A percentile compares a stretch with the other conserved stretches of the same genome.
Evolutionary conservation across 495 filamentous ascomycete species (phyloP).

Genomic region (Staphylotrichum longicolle): DNA sequence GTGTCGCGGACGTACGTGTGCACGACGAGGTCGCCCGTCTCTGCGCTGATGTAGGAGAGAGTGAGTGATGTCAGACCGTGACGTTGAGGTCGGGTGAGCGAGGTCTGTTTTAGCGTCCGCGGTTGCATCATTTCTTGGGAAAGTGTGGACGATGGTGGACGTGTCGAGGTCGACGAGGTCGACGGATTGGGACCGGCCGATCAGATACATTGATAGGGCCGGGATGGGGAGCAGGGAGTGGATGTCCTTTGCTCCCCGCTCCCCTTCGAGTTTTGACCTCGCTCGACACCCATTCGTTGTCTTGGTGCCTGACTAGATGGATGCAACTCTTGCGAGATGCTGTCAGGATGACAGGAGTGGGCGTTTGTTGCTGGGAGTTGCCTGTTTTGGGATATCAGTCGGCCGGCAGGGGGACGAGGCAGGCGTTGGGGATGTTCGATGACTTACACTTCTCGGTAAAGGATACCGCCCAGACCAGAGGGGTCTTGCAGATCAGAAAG

Average conservation of each 20-base stretch:
- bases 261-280: slow-evolving; percentile 36
- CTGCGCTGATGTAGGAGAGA: slow-evolving; percentile 51
- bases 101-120: slow-evolving; percentile 51
- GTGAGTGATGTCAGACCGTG: slow-evolving; percentile 51
- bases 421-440: background rate
- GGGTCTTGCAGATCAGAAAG: slow-evolving; percentile 44
- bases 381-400: slow-evolving; percentile 18
- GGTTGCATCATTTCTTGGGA: slow-evolving; percentile 55
- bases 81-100: slow-evolving; percentile 45
- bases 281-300: slow-evolving; percentile 36
- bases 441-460: slow-evolving; percentile 43
- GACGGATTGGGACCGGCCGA: slow-evolving; percentile 47
- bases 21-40: slow-evolving; percentile 53
- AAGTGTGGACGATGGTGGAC: slow-evolving; percentile 52
- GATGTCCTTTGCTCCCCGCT: slow-evolving; percentile 33
- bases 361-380: slow-evolving; percentile 7
- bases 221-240: slow-evolving; percentile 43
- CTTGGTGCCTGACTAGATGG: slow-evolving; percentile 43
- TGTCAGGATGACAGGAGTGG: slow-evolving; percentile 37
- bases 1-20: slow-evolving; percentile 54
- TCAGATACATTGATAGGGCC: slow-evolving; percentile 45
- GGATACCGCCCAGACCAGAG: slow-evolving; percentile 43
- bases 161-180: slow-evolving; percentile 54
- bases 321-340: slow-evolving; percentile 45
- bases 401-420: background rate